These are phyloP conservation scores for Crithidia acanthocephali DNA, from an alignment of 208 protist species.

Conservation along the genomic window DNA sequence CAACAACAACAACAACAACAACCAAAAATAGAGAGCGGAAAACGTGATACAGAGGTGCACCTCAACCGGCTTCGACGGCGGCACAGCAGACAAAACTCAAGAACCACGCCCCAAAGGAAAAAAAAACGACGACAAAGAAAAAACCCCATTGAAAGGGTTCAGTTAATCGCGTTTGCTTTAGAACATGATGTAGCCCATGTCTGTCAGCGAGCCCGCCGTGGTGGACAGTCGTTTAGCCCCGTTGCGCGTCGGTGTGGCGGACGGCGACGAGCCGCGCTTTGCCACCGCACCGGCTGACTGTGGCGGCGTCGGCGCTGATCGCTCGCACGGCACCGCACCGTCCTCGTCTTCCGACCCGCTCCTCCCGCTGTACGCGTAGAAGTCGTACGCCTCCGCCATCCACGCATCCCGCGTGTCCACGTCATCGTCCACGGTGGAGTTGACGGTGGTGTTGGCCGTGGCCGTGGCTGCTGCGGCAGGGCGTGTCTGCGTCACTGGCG, in stretches of 20 bases:
- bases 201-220: conserved; percentile 5
- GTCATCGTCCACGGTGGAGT: neutral
- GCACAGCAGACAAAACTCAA: neutral
- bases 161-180: too few relatives aligned
- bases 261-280: neutral
- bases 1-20: neutral
- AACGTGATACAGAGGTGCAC: neutral
- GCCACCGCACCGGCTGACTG: neutral
- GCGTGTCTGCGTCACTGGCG: neutral
- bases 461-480: neutral
- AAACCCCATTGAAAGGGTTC: too few relatives aligned
- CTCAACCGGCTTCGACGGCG: too few relatives aligned
- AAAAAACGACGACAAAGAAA: neutral
- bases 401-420: conserved; percentile 11
- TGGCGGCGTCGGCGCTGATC: neutral
- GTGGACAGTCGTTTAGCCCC: conserved; percentile 13
- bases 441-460: neutral
- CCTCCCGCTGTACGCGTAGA: conserved; percentile 13
- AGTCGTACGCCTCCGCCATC: conserved; percentile 21
- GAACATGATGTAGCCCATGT: conserved; percentile 24
- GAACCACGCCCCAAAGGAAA: neutral
- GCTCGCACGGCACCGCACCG: neutral
- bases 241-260: neutral
- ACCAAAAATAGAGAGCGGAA: neutral
- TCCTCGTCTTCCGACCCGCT: conserved; percentile 17